phyloP scores from a whole-genome alignment of 768 basidiomycete species.

The Collybia sordida region DNA sequence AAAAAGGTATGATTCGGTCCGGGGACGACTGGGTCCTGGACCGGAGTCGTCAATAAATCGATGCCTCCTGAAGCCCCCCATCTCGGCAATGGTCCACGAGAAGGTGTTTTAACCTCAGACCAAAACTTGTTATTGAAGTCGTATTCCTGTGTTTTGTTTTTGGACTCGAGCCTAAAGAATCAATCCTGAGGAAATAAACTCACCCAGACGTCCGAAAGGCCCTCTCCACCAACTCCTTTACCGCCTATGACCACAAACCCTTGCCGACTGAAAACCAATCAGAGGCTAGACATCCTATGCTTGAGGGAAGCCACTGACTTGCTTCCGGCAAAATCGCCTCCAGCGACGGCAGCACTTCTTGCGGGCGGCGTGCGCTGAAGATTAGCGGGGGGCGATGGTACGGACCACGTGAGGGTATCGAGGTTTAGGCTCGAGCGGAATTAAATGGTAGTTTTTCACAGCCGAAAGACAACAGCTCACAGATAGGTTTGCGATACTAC shows the following conservation, averaged over 20 bases:
- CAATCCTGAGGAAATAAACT: constrained; percentile 17
- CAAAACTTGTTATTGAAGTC: constrained; percentile 79
- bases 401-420: constrained; percentile 58
- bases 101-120: constrained; percentile 54
- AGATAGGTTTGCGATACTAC: constrained; percentile 66
- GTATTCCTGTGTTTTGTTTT: constrained; percentile 54
- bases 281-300: constrained; percentile 10
- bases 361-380: constrained; percentile 53
- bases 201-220: constrained; percentile 77
- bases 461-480: constrained; percentile 35
- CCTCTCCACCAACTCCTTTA: constrained; percentile 47
- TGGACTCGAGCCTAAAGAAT: background rate
- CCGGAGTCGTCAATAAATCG: constrained; percentile 49
- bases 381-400: constrained; percentile 49
- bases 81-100: constrained; percentile 57
- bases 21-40: constrained; percentile 41
- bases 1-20: constrained; percentile 74
- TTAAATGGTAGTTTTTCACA: constrained; percentile 1
- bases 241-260: constrained; percentile 78
- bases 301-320: constrained; percentile 52
- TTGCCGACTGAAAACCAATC: constrained; percentile 51
- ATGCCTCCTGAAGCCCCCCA: constrained; percentile 78
- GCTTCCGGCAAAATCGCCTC: constrained; percentile 77
- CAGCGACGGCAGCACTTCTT: constrained; percentile 63
- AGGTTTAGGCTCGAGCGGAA: constrained; percentile 55